These are phyloP conservation scores for Candida qinlingensis DNA, from an alignment of 805 yeast species.

Conservation along the genomic window DNA sequence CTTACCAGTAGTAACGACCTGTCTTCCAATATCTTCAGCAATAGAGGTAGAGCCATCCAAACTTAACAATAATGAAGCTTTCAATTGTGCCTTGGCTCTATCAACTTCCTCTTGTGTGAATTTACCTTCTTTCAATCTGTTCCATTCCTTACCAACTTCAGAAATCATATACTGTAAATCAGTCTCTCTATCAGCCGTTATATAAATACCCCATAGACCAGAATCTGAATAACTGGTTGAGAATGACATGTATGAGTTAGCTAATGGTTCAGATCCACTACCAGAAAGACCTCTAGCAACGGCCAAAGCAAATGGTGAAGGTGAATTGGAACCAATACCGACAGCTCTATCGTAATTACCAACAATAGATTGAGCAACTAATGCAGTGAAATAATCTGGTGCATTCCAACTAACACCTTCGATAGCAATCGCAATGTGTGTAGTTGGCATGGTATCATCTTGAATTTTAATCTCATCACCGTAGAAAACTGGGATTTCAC, in stretches of 20 bases:
- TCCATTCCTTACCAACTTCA: conserved; percentile 84
- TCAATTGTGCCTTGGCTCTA: conserved; percentile 90
- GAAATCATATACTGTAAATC: conserved; percentile 63
- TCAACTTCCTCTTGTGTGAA: conserved; percentile 82
- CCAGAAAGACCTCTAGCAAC: conserved; percentile 53
- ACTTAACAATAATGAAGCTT: conserved; percentile 84
- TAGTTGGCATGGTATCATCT: conserved; percentile 78
- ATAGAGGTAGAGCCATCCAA: conserved; percentile 93
- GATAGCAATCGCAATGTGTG: conserved; percentile 91
- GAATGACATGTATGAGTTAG: conserved; percentile 94
- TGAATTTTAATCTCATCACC: conserved; percentile 84
- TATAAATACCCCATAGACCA: conserved; percentile 95
- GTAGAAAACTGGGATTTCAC: conserved; percentile 68
- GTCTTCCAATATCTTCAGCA: conserved; percentile 98
- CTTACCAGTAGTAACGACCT: conserved; percentile 87
- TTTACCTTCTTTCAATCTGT: conserved; percentile 70
- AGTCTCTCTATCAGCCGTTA: conserved; percentile 67
- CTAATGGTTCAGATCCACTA: conserved; percentile 58
- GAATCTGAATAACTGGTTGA: conserved; percentile 96
- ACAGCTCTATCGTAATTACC: conserved; percentile 97
- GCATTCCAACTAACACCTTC: conserved; percentile 98
- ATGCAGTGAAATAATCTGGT: conserved; percentile 90
- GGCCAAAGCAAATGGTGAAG: conserved; percentile 73
- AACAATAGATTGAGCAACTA: conserved; percentile 93
- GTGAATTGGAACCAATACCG: conserved; percentile 78